These are phyloP conservation scores for Schizochytrium sp. DNA, from an alignment of 108 stramenopile species.

Conservation along the genomic window DNA sequence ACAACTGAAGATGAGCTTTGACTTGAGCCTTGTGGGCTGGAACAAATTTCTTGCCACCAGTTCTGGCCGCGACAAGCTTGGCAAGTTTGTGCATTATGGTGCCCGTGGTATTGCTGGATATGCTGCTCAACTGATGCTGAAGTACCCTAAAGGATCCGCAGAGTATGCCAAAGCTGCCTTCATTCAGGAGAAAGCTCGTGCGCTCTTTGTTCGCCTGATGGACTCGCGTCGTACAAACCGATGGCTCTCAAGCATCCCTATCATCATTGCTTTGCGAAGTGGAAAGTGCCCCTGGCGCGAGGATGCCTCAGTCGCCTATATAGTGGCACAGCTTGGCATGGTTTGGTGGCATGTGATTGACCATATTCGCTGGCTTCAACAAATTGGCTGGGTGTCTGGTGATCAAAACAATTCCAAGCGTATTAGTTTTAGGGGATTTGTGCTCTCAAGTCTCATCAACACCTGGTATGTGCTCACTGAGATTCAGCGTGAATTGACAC, in stretches of 20 bases:
- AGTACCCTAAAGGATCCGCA: conserved; percentile 10
- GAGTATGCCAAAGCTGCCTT: neutral
- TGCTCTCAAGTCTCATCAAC: neutral
- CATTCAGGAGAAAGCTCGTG: neutral
- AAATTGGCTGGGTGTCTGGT: conserved; percentile 34
- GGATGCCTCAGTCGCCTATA: neutral
- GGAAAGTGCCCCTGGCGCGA: conserved; percentile 35
- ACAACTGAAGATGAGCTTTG: neutral
- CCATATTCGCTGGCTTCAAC: conserved; percentile 61
- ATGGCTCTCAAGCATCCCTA: conserved; percentile 20
- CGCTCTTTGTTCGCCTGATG: conserved; percentile 57
- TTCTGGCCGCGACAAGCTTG: conserved; percentile 50
- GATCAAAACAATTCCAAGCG: conserved; percentile 52
- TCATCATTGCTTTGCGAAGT: conserved; percentile 22
- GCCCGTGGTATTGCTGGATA: conserved; percentile 8
- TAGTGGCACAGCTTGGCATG: conserved; percentile 25
- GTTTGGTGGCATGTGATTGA: conserved; percentile 38
- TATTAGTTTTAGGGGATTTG: conserved; percentile 50
- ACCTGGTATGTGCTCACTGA: conserved; percentile 6
- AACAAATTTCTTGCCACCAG: conserved; percentile 33
- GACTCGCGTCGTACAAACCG: conserved; percentile 49
- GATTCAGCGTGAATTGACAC: neutral
- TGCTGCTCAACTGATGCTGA: conserved; percentile 39
- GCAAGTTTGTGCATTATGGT: conserved; percentile 53
- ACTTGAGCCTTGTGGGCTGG: conserved; percentile 33